Conservation (phyloP, 306 rosid species). For the Sphenostylis stenocarpa region DNA sequence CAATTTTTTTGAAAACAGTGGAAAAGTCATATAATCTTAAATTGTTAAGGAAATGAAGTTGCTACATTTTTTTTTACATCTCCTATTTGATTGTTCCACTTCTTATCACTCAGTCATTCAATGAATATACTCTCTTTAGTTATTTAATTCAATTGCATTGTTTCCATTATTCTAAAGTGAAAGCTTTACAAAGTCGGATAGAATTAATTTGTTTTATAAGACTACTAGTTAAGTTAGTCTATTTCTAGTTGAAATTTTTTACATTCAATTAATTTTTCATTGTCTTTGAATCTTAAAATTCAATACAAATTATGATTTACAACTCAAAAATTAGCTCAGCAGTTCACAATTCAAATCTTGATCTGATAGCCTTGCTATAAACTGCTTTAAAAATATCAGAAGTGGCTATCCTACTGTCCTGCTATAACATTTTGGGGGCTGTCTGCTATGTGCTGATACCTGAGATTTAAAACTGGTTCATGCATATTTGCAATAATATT, state of each 20-base stretch:
- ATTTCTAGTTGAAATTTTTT: not conserved
- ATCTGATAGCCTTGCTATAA: not conserved
- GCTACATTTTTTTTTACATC: too few species aligned
- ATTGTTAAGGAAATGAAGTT: not conserved
- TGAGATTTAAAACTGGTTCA: not conserved
- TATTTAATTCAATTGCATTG: too few species aligned
- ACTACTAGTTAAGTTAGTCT: not conserved
- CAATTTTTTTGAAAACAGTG: too few species aligned
- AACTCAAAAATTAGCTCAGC: not conserved
- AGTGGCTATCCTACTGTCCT: not conserved
- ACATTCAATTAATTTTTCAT: not conserved
- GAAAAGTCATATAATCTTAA: not conserved
- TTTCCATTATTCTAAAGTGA: not conserved
- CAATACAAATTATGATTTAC: not conserved
- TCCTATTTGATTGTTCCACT: not conserved
- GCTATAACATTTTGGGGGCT: not conserved
- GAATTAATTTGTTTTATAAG: not conserved
- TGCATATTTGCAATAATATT: not conserved
- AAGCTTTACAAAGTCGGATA: not conserved
- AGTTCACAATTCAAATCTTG: not conserved
- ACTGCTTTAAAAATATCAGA: not conserved
- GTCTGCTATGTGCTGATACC: not conserved
- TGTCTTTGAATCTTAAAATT: not conserved
- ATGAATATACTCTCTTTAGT: not conserved
- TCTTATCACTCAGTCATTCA: not conserved